Evolutionary conservation across 805 yeast genomes (phyloP).

Genomic region (Candida sanyiensis): DNA sequence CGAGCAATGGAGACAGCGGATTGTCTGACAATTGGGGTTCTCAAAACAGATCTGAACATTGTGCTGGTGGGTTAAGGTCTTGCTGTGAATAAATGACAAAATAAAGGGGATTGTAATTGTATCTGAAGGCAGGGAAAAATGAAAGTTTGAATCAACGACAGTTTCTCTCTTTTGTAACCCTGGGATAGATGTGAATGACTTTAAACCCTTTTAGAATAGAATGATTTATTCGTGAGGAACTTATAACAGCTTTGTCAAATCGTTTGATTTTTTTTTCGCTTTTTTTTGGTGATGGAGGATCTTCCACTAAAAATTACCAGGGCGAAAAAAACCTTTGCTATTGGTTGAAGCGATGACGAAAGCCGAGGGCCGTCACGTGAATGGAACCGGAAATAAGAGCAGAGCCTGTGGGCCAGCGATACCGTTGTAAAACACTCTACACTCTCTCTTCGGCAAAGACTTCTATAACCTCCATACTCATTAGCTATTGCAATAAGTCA

Average conservation of each 20-base stretch:
- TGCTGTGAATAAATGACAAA: not conserved
- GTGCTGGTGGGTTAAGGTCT: not conserved
- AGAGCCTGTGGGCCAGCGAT: too few species aligned
- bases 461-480: too few species aligned
- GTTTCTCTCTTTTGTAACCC: not conserved
- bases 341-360: conserved; percentile 6
- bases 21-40: conserved; percentile 20
- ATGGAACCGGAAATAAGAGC: too few species aligned
- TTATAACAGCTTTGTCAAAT: conserved; percentile 4
- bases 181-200: not conserved
- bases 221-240: not conserved
- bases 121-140: not conserved
- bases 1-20: conserved; percentile 15
- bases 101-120: not conserved
- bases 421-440: too few species aligned
- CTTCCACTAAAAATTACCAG: conserved; percentile 9
- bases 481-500: too few species aligned
- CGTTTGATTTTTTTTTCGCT: conserved; percentile 14
- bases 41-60: conserved; percentile 18
- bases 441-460: too few species aligned
- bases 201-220: conserved; percentile 1
- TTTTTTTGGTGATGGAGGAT: conserved; percentile 11
- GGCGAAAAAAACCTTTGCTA: conserved; percentile 11
- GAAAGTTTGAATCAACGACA: not conserved
- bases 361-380: conserved; percentile 7